These are phyloP conservation scores for Russula sp. DNA, from an alignment of 768 basidiomycete species.

Conservation along the genomic window DNA sequence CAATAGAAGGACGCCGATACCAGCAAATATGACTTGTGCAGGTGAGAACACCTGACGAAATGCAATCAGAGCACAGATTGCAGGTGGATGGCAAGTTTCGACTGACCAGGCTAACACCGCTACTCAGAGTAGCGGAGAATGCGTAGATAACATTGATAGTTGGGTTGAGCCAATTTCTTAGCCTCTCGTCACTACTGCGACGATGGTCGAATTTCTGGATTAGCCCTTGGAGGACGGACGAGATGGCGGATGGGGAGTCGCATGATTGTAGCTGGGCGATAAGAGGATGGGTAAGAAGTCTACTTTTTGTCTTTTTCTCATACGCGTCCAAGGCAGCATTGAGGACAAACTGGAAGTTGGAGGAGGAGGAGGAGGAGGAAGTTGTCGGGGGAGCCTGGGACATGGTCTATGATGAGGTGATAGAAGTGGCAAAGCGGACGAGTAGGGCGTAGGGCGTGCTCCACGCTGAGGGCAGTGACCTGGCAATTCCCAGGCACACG, in stretches of 20 bases:
- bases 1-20: background rate
- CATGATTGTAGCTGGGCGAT: background rate
- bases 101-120: background rate
- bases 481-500: too few relatives aligned
- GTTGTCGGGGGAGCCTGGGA: background rate
- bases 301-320: background rate
- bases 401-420: background rate
- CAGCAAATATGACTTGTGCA: background rate
- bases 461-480: too few relatives aligned
- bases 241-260: background rate
- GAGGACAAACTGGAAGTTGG: background rate
- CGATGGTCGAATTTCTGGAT: background rate
- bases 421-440: background rate
- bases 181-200: background rate
- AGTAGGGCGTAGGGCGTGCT: too few relatives aligned
- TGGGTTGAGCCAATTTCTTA: background rate
- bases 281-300: background rate
- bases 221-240: background rate
- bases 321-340: background rate
- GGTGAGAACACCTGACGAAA: background rate
- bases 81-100: background rate
- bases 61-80: background rate
- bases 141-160: background rate
- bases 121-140: background rate
- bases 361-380: background rate